Base-by-base conservation (phyloP, 305 asterid genomes). In the Plantago coronopus region DNA sequence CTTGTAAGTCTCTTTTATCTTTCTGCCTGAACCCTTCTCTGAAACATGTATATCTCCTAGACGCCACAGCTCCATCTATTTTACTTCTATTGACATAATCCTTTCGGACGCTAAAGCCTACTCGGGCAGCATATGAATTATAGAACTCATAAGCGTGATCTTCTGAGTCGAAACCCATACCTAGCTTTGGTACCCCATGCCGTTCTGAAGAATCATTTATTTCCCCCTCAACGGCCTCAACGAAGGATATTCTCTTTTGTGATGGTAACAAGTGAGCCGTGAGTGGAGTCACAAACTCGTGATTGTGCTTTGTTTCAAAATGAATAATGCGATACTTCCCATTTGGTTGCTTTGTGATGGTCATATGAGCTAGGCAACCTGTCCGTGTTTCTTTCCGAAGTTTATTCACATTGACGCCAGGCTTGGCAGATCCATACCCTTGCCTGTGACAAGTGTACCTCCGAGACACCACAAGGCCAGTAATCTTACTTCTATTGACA, bases 381-480 rank as follows among this genome's bases (percentile, higher is more conserved):
- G 85, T 82, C 62, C 88, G 69, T 21, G 88, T 77, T 49, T 82
- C 81, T 69, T 66, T 77, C 27, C 83, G 72, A 13, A 80, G 76
- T 68, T 77, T 76, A 31, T 69, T 74, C 64, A 57, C 55, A 42
- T 68, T 68, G 46, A 45, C 59, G 19, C 68, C 81, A 29, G 66
- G 78, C 73, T 72, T 82, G 64, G 73, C 48, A 44, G 88, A 69
- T 37, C 81, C 81, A 48, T 77, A 62, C 40, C 88, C 88, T 82
- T 79, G 85, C 78, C 85, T 77, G 73, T 82, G 82, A 63, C 88
- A 82, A n/a, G 85, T 82, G 62, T 78, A 82, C 72, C 88, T 79
- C 67, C 88, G 78, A 1, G 88, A 82, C 37, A 71, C 81, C 45
- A 82, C 85, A 49, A 82, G 72, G 19, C 88, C 88, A 0, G 84